Percentiles rank a stretch among this genome's conserved stretches.
phyloP scores from a whole-genome alignment of 345 rosid species.

The Conringia planisiliqua region DNA sequence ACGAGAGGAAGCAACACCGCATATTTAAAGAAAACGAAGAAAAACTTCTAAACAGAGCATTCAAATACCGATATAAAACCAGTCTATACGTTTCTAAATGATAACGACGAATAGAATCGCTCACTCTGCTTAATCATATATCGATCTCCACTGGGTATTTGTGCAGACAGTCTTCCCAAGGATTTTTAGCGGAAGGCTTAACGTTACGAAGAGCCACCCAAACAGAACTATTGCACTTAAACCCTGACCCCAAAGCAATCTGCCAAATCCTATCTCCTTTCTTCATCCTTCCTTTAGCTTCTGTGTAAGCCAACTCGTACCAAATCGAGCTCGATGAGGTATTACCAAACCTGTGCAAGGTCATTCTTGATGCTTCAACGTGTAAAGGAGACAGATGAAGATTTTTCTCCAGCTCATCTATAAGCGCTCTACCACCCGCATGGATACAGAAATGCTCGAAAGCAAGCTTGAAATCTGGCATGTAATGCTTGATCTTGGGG shows the following conservation, averaged over 20 bases:
- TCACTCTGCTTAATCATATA: not conserved
- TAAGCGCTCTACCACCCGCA: conserved; percentile 56
- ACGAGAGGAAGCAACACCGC: not conserved
- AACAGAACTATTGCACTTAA: conserved; percentile 61
- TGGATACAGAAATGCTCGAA: conserved; percentile 76
- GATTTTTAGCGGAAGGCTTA: conserved; percentile 40
- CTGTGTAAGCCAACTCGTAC: conserved; percentile 58
- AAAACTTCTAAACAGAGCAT: not conserved
- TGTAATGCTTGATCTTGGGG: conserved; percentile 41
- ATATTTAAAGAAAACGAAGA: not conserved
- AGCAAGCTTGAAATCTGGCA: conserved; percentile 52
- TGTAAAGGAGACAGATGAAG: conserved; percentile 47
- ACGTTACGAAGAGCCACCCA: conserved; percentile 44
- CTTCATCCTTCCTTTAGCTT: conserved; percentile 58
- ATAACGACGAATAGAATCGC: not conserved
- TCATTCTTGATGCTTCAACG: conserved; percentile 68
- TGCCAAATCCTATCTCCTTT: conserved; percentile 61
- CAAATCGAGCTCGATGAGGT: conserved; percentile 60
- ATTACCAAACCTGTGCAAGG: conserved; percentile 62
- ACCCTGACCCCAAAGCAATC: conserved; percentile 66
- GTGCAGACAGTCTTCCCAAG: conserved; percentile 48
- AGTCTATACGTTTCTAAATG: not conserved
- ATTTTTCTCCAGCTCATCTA: conserved; percentile 57
- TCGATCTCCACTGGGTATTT: conserved; percentile 38
- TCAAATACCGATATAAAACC: not conserved